Conservation (phyloP, 371 early-diverging fungal genomes). For the Mucor sp. region DNA sequence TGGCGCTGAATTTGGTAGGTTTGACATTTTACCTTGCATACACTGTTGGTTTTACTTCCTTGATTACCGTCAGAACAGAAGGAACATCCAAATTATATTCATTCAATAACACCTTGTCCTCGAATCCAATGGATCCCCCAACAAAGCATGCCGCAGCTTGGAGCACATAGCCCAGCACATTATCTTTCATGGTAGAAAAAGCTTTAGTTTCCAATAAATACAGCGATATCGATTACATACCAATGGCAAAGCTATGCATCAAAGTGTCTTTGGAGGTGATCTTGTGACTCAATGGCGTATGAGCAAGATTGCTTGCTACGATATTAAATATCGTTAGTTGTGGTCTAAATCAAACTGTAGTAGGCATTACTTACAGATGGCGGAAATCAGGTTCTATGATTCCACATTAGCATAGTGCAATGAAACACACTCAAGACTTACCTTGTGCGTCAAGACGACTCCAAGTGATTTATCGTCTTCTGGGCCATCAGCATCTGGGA, state of each 20-base stretch:
- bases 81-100: conserved; percentile 43
- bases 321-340: not conserved
- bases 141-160: conserved; percentile 22
- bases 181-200: not conserved
- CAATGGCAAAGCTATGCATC: conserved; percentile 23
- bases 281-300: conserved; percentile 17
- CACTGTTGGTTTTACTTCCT: conserved; percentile 70
- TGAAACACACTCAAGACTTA: not conserved
- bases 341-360: not conserved
- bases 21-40: conserved; percentile 45
- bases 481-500: not conserved
- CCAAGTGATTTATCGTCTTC: conserved; percentile 15
- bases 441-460: conserved; percentile 29
- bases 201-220: not conserved
- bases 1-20: not conserved
- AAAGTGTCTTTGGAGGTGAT: conserved; percentile 18
- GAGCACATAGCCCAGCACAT: conserved; percentile 18
- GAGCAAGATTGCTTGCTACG: conserved; percentile 11
- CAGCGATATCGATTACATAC: not conserved
- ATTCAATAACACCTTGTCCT: conserved; percentile 63
- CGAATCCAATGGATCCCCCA: conserved; percentile 76
- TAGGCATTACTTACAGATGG: conserved; percentile 21
- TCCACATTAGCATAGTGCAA: not conserved
- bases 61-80: conserved; percentile 1
- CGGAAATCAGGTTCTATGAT: conserved; percentile 26